Percentiles rank a stretch among this genome's conserved stretches.
Conservation (phyloP, 1,284 basidiomycete species). For the Cutaneotrichosporon sp. region DNA sequence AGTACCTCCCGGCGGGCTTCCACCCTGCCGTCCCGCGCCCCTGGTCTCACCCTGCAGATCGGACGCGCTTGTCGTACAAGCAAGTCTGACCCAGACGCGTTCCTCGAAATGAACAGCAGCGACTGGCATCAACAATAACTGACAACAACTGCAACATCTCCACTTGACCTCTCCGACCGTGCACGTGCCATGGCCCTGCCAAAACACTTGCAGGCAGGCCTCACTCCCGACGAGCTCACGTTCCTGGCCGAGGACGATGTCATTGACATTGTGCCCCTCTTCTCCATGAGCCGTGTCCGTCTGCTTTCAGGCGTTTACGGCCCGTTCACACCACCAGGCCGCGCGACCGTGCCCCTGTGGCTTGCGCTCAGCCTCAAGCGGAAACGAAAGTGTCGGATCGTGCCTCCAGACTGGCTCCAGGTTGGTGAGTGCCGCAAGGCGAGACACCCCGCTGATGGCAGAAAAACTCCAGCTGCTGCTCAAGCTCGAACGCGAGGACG, state of each 20-base stretch:
- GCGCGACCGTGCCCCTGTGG: slow-evolving; percentile 83
- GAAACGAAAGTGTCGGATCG: slow-evolving; percentile 88
- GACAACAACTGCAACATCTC: neutral
- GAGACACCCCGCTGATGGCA: slow-evolving; percentile 32
- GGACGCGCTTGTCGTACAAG: neutral
- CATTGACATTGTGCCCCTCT: slow-evolving; percentile 74
- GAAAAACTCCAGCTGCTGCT: slow-evolving; percentile 72
- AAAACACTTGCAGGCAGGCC: slow-evolving; percentile 41
- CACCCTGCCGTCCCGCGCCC: no score
- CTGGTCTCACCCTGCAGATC: neutral
- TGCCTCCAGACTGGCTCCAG: slow-evolving; percentile 81
- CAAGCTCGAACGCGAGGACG: slow-evolving; percentile 61
- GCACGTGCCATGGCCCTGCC: slow-evolving; percentile 51
- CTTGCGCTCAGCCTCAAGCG: slow-evolving; percentile 87
- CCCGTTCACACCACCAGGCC: slow-evolving; percentile 80
- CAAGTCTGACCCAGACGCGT: neutral
- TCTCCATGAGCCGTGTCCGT: slow-evolving; percentile 79
- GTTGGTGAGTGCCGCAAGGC: slow-evolving; percentile 57
- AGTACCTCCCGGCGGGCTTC: no score
- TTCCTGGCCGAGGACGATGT: slow-evolving; percentile 75
- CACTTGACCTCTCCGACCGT: neutral
- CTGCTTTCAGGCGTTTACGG: slow-evolving; percentile 90
- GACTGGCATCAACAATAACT: no score
- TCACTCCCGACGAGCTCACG: slow-evolving; percentile 65
- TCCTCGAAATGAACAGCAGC: neutral